Evolutionary conservation across 2,329 filamentous ascomycete genomes (phyloP).

Genomic region (Paracoccidioides lutzii): DNA sequence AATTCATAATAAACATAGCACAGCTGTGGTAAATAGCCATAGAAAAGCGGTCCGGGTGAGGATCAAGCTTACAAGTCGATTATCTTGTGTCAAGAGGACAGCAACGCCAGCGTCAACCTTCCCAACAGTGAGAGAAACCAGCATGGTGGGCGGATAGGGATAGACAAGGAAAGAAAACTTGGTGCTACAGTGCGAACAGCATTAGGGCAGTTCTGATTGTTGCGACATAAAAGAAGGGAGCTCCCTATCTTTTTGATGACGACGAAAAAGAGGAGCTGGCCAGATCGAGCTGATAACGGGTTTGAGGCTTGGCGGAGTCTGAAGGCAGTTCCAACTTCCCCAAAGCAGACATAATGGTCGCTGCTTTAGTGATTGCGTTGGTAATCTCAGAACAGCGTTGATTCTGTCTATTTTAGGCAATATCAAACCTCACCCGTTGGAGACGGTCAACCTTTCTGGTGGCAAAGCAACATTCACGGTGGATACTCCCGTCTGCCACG

Average conservation of each 20-base stretch:
- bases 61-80: conserved; percentile 61
- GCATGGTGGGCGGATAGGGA: conserved; percentile 46
- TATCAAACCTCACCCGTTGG: neutral
- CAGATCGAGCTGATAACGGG: neutral
- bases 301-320: too few species aligned
- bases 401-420: neutral
- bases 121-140: conserved; percentile 94
- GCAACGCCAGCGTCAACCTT: conserved; percentile 99
- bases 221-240: neutral
- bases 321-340: neutral
- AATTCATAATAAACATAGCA: neutral
- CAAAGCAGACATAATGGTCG: neutral
- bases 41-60: neutral
- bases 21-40: neutral
- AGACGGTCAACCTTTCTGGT: neutral
- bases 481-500: too few species aligned
- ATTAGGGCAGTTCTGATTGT: neutral
- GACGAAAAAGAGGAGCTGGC: neutral
- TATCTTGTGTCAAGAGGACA: conserved; percentile 90
- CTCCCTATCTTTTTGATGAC: neutral
- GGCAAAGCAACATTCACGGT: neutral
- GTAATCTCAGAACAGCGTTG: neutral
- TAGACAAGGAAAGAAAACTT: neutral
- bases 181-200: neutral
- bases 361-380: neutral